phyloP scores from a whole-genome alignment of 768 basidiomycete species.

The Tephrocybe sp. region DNA sequence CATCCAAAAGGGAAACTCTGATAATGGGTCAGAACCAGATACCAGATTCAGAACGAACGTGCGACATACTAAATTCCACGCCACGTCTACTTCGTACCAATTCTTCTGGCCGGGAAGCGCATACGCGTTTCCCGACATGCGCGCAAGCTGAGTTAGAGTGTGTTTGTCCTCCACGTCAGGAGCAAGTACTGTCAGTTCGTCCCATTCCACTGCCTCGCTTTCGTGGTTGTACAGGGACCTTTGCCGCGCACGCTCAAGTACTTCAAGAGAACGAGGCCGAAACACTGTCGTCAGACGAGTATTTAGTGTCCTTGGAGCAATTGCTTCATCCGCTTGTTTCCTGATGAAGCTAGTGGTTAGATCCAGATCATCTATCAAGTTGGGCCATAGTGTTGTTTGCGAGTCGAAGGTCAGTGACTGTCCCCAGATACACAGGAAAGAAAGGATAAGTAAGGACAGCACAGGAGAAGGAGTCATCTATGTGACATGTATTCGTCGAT shows the following conservation, averaged over 20 bases:
- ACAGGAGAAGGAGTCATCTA: conserved; percentile 12
- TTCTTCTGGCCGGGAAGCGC: conserved; percentile 63
- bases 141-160: conserved; percentile 79
- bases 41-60: conserved; percentile 5
- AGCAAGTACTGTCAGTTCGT: conserved; percentile 58
- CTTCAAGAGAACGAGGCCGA: conserved; percentile 53
- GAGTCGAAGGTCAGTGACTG: conserved; percentile 15
- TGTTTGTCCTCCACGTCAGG: conserved; percentile 81
- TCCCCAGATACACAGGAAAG: conserved; percentile 2
- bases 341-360: conserved; percentile 3
- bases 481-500: conserved; percentile 12
- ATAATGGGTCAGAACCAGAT: conserved; percentile 8
- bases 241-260: conserved; percentile 51
- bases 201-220: conserved; percentile 66
- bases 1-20: conserved; percentile 84
- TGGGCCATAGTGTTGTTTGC: conserved; percentile 13
- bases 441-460: conserved; percentile 1
- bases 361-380: conserved; percentile 7
- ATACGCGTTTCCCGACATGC: conserved; percentile 92
- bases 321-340: not conserved
- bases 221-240: conserved; percentile 49
- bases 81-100: conserved; percentile 80
- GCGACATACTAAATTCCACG: conserved; percentile 62
- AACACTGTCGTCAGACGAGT: conserved; percentile 58
- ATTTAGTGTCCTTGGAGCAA: conserved; percentile 29